Conservation (phyloP, 2,329 filamentous ascomycete genomes). For the Paramyrothecium sp. region DNA sequence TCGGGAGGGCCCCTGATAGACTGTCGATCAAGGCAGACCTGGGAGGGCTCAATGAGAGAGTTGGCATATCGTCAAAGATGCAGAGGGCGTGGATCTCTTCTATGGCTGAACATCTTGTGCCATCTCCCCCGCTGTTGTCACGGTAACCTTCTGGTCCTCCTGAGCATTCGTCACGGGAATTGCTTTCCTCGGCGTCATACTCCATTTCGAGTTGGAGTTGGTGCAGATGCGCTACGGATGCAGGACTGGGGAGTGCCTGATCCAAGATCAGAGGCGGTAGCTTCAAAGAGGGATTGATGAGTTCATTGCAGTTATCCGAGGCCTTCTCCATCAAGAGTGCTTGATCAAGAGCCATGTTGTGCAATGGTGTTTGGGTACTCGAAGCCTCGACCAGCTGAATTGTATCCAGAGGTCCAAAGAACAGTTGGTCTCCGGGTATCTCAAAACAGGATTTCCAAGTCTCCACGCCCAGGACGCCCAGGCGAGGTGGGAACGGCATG, state of each 20-base stretch:
- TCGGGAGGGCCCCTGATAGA: slow-evolving; percentile 3
- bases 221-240: slow-evolving; percentile 12
- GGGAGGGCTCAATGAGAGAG: slow-evolving; percentile 7
- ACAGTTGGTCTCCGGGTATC: neutral
- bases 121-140: slow-evolving; percentile 5
- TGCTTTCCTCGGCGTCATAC: slow-evolving; percentile 17
- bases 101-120: neutral
- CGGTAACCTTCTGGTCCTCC: slow-evolving; percentile 6
- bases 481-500: no score
- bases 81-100: slow-evolving; percentile 19
- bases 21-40: slow-evolving; percentile 10
- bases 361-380: neutral
- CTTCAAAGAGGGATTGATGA: slow-evolving; percentile 6
- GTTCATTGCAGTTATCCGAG: neutral
- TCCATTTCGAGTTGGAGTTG: slow-evolving; percentile 19
- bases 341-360: neutral
- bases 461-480: no score
- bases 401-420: neutral
- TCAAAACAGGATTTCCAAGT: neutral
- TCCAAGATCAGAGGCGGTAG: slow-evolving; percentile 14
- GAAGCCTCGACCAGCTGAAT: neutral
- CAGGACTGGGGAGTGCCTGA: slow-evolving; percentile 7
- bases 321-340: neutral
- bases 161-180: slow-evolving; percentile 10
- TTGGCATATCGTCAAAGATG: slow-evolving; percentile 14